These are phyloP conservation scores for Polygonum aviculare DNA, from an alignment of 148 eudicot species.

Conservation along the genomic window DNA sequence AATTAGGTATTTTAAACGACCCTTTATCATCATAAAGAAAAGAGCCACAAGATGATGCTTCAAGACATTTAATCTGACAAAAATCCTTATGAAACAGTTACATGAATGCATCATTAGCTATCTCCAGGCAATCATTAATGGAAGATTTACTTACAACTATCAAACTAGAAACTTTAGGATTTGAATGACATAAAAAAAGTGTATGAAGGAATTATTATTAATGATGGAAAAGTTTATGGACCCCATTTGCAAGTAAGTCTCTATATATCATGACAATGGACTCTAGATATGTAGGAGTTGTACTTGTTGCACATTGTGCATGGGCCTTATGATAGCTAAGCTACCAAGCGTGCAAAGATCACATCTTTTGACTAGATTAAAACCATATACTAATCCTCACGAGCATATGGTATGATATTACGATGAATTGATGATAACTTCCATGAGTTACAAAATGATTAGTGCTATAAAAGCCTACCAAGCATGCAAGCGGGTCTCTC, in stretches of 20 bases:
- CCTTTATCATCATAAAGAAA: not conserved
- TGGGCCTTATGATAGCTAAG: constrained; percentile 9
- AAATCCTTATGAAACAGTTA: not conserved
- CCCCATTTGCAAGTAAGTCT: not conserved
- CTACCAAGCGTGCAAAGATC: constrained; percentile 2
- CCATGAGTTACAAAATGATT: not conserved
- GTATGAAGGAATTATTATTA: not conserved
- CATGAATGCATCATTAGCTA: constrained; percentile 1
- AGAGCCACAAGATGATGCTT: not conserved
- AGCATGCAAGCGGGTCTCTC: no score
- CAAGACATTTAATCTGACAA: not conserved
- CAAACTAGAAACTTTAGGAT: not conserved
- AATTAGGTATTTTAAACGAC: no score
- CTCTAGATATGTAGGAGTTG: not conserved
- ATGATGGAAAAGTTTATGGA: not conserved
- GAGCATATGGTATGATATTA: not conserved
- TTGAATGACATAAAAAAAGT: not conserved
- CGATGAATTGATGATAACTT: not conserved
- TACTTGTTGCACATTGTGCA: not conserved
- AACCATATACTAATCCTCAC: not conserved
- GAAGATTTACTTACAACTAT: not conserved
- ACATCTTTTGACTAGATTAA: not conserved
- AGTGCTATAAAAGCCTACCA: not conserved
- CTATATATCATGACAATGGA: not conserved
- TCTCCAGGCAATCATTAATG: not conserved